phyloP scores from a whole-genome alignment of 163 green algal species.

The Scenedesmus sp. region DNA sequence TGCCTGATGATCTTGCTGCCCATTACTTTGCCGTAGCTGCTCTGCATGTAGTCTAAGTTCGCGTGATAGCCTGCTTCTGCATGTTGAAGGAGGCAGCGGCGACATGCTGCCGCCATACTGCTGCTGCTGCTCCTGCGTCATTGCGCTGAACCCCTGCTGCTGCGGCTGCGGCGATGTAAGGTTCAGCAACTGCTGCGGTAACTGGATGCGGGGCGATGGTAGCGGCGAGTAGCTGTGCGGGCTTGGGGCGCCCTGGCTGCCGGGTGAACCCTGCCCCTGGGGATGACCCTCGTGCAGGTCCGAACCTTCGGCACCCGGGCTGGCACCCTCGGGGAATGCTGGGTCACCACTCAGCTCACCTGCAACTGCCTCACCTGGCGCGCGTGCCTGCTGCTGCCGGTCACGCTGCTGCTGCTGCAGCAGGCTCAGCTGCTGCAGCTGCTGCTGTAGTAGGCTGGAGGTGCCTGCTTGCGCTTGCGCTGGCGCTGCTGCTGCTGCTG shows the following conservation, averaged over 20 bases:
- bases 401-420: constrained; percentile 28
- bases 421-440: background rate
- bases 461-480: background rate
- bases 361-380: background rate
- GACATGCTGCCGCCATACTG: constrained; percentile 14
- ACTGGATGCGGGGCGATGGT: constrained; percentile 22
- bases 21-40: background rate
- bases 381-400: background rate
- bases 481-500: background rate
- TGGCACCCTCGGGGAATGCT: background rate
- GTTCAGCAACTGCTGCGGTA: constrained; percentile 28
- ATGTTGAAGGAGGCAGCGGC: constrained; percentile 17
- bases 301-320: background rate
- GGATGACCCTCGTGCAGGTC: background rate
- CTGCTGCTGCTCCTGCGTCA: constrained; percentile 18
- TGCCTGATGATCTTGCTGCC: background rate
- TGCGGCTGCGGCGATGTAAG: background rate
- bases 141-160: background rate
- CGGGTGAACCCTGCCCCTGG: background rate
- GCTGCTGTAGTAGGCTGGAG: background rate
- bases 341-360: background rate
- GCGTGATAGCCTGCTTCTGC: constrained; percentile 39
- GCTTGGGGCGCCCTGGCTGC: background rate
- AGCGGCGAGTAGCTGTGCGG: background rate
- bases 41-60: constrained; percentile 27